Conservation (phyloP, 2,329 filamentous ascomycete species). For the Penicillium sp. region DNA sequence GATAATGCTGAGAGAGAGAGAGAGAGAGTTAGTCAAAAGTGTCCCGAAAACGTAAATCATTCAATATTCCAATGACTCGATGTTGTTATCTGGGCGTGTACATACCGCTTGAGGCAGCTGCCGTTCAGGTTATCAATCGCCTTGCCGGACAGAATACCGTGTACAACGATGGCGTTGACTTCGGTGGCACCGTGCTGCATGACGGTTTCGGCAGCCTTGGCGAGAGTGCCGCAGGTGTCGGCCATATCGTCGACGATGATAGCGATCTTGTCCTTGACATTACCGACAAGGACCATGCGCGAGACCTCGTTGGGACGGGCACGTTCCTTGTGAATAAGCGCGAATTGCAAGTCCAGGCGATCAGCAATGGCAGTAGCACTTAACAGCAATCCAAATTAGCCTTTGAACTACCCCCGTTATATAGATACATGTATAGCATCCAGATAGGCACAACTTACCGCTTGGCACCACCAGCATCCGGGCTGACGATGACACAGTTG, state of each 20-base stretch:
- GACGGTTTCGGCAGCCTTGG: conserved; percentile 86
- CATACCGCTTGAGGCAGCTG: conserved; percentile 59
- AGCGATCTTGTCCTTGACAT: conserved; percentile 84
- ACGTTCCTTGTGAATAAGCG: conserved; percentile 95
- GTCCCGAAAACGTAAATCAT: not conserved
- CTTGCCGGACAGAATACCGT: conserved; percentile 84
- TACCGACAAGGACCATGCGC: conserved; percentile 93
- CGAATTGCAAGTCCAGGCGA: conserved; percentile 84
- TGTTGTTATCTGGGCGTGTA: not conserved
- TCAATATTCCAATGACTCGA: not conserved
- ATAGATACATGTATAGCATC: not conserved
- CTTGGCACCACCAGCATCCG: conserved; percentile 93
- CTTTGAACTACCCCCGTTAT: not conserved
- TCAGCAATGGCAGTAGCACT: conserved; percentile 90
- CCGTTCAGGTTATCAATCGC: conserved; percentile 83
- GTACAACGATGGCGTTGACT: conserved; percentile 92
- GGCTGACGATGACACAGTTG: conserved; percentile 90
- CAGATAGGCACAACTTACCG: conserved; percentile 50
- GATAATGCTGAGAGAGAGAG: conserved; percentile 63
- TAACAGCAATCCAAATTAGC: conserved; percentile 28
- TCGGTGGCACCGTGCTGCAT: conserved; percentile 82
- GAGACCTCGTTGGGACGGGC: conserved; percentile 88
- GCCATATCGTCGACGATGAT: conserved; percentile 99
- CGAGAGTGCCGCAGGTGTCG: conserved; percentile 85
- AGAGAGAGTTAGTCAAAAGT: not conserved